Conservation (phyloP, 345 rosid genomes). For the Linum tenue region DNA sequence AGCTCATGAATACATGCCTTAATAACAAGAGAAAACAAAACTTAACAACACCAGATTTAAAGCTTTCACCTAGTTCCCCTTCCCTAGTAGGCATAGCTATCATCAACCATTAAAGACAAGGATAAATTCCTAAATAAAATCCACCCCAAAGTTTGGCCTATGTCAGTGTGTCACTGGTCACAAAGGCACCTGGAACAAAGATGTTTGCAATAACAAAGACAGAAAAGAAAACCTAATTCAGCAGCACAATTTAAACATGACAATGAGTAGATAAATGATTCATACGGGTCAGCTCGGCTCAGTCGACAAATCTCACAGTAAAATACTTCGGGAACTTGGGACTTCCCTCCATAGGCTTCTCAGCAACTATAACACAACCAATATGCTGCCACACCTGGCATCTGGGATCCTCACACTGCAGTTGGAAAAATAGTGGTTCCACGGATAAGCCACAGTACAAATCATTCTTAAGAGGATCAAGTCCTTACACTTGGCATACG, state of each 20-base stretch:
- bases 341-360: conserved; percentile 58
- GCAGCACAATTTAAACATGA: not conserved
- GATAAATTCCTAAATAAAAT: not conserved
- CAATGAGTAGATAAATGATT: conserved; percentile 6
- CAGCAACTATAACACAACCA: conserved; percentile 68
- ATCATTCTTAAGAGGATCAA: not conserved
- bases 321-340: conserved; percentile 59
- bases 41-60: not conserved
- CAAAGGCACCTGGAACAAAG: not conserved
- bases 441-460: conserved; percentile 6
- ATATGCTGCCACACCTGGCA: conserved; percentile 82
- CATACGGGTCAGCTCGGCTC: conserved; percentile 96
- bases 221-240: not conserved
- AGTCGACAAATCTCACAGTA: conserved; percentile 90
- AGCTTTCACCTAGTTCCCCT: not conserved
- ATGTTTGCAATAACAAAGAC: not conserved
- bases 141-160: not conserved
- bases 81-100: not conserved
- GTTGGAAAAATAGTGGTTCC: conserved; percentile 7
- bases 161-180: not conserved
- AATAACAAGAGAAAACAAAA: too few relatives aligned
- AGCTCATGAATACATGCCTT: too few relatives aligned
- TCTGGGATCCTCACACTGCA: conserved; percentile 74
- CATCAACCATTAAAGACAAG: not conserved
- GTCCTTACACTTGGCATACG: too few relatives aligned